Base-by-base conservation (phyloP, 352 stramenopile genomes). In the Pythium phragmiticola region DNA sequence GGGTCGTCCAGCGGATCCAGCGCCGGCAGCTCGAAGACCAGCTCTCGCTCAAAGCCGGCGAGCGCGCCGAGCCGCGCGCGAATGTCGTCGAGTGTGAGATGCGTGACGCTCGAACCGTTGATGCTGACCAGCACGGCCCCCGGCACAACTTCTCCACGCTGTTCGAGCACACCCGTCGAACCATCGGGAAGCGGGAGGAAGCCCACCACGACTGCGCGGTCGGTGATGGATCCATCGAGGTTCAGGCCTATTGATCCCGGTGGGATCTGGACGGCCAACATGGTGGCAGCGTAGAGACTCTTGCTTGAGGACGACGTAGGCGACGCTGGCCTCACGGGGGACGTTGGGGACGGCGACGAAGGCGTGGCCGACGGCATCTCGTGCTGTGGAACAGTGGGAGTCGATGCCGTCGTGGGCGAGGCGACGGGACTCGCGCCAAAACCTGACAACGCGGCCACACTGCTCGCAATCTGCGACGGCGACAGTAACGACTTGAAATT, bases 191-290 rank as follows among this genome's bases (percentile, higher is more conserved):
- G 58, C 28, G 72, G 69, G n/a, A 74, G 57, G 53, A 92, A 94
- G 4, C 83, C 82, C 21, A 87, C 63, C 4, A 94, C 81, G 36
- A 92, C 77, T 2, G 80, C 83, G 11, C 63, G 67, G 17, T 88
- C 68, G 0, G 69, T 48, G 4, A 80, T 63, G n/a, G 67, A 66
- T 19, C 77, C 76, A 49, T 90, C 78, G 17, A 94, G 57, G 30
- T 89, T 82, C 8, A 94, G 65, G 1, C 85, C 85, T 28, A 94
- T 66, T 3, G 83, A 78, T 9, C 85, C 85, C 2, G 83, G 61
- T 0, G 83, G 83, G 2, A 78, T 83, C 17, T 79, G 69, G 2
- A 72, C 73, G 3, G 65, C 69, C 23, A 88, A 57, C 16, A 67
- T 39, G 65, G 39, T 72, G 41, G 49, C 52, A 14, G 13, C 37